Evolutionary conservation across 2,329 filamentous ascomycete genomes (phyloP).

Genomic region (Monilinia polystroma): DNA sequence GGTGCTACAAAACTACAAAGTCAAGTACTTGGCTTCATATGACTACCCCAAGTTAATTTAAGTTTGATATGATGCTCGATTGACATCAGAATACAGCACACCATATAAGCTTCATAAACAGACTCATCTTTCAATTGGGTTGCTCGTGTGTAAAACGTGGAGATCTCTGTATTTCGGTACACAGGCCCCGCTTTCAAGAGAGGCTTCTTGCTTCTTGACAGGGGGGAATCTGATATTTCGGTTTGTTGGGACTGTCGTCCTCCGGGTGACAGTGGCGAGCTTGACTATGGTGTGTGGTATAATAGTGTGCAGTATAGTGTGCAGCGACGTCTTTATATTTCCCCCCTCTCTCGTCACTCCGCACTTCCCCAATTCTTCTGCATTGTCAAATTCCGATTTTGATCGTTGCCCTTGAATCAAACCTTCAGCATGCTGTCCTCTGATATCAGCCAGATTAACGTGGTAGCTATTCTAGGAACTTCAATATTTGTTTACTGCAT

Average conservation of each 20-base stretch:
- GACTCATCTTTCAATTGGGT: background rate
- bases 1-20: background rate
- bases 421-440: conserved; percentile 7
- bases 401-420: background rate
- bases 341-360: background rate
- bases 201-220: conserved; percentile 3
- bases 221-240: background rate
- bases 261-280: background rate
- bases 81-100: background rate
- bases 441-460: background rate
- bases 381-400: background rate
- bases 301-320: background rate
- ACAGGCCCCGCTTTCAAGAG: background rate
- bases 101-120: background rate
- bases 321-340: conserved; percentile 7
- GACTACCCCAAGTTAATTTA: background rate
- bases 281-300: background rate
- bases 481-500: conserved; percentile 17
- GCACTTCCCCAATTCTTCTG: conserved; percentile 10
- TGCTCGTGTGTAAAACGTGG: conserved; percentile 9
- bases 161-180: background rate
- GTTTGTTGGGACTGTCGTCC: conserved; percentile 9
- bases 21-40: background rate
- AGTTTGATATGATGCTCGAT: conserved; percentile 12
- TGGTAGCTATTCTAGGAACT: conserved; percentile 9